Conservation (phyloP, 208 protist species). For the Leishmania gerbilli region DNA sequence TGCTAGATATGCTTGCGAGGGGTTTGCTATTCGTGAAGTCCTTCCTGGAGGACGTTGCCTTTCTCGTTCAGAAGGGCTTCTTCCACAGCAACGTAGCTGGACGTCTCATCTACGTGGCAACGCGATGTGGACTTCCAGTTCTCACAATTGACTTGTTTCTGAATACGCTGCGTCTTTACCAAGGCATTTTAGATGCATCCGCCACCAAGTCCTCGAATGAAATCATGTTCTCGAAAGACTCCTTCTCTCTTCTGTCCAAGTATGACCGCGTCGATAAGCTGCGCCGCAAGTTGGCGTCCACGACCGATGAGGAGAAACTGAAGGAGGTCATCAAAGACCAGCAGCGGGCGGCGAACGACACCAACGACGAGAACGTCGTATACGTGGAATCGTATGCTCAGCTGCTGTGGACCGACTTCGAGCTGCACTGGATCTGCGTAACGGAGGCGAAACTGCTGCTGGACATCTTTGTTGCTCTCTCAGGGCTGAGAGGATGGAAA, state of each 20-base stretch:
- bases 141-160: conserved; percentile 86
- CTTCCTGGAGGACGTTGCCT: conserved; percentile 87
- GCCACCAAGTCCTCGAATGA: conserved; percentile 44
- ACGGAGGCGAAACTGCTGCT: conserved; percentile 87
- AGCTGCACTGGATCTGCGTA: conserved; percentile 90
- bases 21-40: conserved; percentile 84
- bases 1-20: conserved; percentile 85
- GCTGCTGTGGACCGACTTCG: conserved; percentile 90
- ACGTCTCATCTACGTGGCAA: conserved; percentile 71
- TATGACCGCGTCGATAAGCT: conserved; percentile 88
- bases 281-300: conserved; percentile 54
- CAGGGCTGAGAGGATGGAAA: conserved; percentile 64
- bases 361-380: conserved; percentile 58
- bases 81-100: conserved; percentile 87
- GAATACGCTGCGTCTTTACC: conserved; percentile 85
- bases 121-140: conserved; percentile 78
- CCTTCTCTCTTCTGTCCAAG: conserved; percentile 86
- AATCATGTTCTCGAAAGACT: conserved; percentile 70
- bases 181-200: conserved; percentile 83
- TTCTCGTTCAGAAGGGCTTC: conserved; percentile 89
- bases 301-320: conserved; percentile 35
- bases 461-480: conserved; percentile 86
- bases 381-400: conserved; percentile 79
- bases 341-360: conserved; percentile 20
- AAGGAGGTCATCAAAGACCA: conserved; percentile 22